Base-by-base conservation (phyloP, 345 rosid species). In the Populus pruinosa region DNA sequence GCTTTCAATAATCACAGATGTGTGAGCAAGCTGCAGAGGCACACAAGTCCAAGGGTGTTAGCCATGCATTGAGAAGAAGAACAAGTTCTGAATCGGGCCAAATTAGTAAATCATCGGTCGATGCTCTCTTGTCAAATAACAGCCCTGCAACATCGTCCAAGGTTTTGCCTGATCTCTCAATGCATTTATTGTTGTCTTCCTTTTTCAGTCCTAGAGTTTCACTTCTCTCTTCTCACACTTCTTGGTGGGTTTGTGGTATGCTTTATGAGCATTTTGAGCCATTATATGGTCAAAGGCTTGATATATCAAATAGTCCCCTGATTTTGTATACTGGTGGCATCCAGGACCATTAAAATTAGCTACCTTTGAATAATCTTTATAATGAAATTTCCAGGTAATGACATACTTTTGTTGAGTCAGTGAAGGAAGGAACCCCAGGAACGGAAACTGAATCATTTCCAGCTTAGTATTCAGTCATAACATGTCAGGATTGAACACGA, bases 1-100 rank as follows among this genome's bases (percentile, higher is more conserved):
- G 44, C 67, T 80, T 31, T 56, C 20, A 31, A 33, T 64, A 69
- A 61, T 82, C 79, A 72, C 83, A 93, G 99, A 96, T 96, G 97
- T 93, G 98, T 73, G 99, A 96, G 87, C 94, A 86, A 88, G 98
- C 99, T 7, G 98, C 99, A 61, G 98, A 93, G 80, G 92, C 97
- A 14, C 94, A 96, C 87, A 96, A 92, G 83, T 92, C 92, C 8
- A 93, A 91, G 86, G 87, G 83, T 77, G 79, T 72, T 36, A 80
- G 93, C 23, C 90, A 89, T 41, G 82, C 85, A 59, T 87, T 91
- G 39, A 92, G 94, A 89, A 89, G 97, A 84, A 87, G 97, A 87
- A 73, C 77, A 82, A 93, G 90, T 85, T 79, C 88, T 5, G 97
- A 94, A 69, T 78, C 89, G 1, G 83, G 87, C 82, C 93, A 91